Percentiles rank a stretch among this genome's conserved stretches.
Evolutionary conservation across 2,329 filamentous ascomycete genomes (phyloP).

Genomic region (Claviceps sp.): DNA sequence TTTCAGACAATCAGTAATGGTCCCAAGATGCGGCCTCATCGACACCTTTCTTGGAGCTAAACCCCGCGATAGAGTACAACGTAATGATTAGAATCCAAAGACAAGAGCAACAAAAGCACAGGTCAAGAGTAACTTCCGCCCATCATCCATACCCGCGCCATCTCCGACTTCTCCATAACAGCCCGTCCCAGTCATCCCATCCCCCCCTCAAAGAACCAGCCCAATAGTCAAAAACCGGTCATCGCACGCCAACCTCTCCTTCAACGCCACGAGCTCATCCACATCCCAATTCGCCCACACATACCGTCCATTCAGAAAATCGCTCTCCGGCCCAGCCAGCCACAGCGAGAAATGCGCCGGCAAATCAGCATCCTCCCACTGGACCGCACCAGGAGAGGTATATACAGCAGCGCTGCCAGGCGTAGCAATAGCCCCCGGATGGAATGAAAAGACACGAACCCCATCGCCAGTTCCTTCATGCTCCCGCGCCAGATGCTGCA

Average conservation of each 20-base stretch:
- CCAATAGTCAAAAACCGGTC: background rate
- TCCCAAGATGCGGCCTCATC: too few relatives aligned
- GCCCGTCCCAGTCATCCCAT: background rate
- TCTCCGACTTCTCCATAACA: too few relatives aligned
- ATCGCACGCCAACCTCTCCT: background rate
- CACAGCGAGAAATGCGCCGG: constrained; percentile 1
- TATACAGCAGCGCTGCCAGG: background rate
- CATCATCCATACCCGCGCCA: too few relatives aligned
- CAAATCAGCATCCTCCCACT: background rate
- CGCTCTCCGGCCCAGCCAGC: background rate
- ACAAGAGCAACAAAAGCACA: too few relatives aligned
- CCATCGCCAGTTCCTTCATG: background rate
- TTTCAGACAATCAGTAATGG: too few relatives aligned
- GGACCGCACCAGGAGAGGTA: background rate
- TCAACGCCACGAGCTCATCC: background rate
- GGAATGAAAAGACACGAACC: background rate
- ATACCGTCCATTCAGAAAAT: background rate
- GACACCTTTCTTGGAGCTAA: too few relatives aligned
- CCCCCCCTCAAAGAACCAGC: background rate
- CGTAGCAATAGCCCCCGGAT: background rate
- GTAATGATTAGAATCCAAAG: too few relatives aligned
- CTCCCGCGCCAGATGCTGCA: constrained; percentile 1
- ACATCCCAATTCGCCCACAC: constrained; percentile 2
- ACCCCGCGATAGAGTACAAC: too few relatives aligned
- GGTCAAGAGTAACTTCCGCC: too few relatives aligned